Conservation (phyloP, 768 basidiomycete species). For the Termitomyces sp. region DNA sequence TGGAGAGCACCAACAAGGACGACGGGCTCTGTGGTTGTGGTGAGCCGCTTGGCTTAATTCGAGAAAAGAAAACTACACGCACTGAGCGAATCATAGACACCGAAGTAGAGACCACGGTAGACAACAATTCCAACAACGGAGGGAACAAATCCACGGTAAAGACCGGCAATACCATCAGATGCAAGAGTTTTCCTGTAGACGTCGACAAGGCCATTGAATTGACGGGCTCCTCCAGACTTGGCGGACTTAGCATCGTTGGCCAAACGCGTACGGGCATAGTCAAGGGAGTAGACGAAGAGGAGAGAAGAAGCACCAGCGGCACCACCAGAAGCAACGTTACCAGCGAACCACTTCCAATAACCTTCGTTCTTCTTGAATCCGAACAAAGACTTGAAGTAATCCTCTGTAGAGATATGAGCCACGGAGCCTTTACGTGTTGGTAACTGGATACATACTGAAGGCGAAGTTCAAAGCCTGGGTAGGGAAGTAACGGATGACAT, state of each 20-base stretch:
- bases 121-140: constrained; percentile 99
- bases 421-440: not conserved
- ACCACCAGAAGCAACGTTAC: constrained; percentile 98
- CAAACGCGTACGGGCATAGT: constrained; percentile 99
- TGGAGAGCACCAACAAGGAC: constrained; percentile 93
- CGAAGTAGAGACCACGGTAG: constrained; percentile 99
- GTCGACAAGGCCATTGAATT: constrained; percentile 98
- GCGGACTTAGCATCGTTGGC: constrained; percentile 97
- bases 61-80: constrained; percentile 25
- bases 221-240: constrained; percentile 85
- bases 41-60: constrained; percentile 13
- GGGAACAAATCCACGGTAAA: constrained; percentile 99
- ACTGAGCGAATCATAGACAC: constrained; percentile 94
- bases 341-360: constrained; percentile 98
- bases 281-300: constrained; percentile 99
- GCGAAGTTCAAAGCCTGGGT: constrained; percentile 99
- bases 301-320: constrained; percentile 98
- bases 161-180: constrained; percentile 95
- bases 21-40: constrained; percentile 69
- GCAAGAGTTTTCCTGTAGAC: constrained; percentile 98
- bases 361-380: constrained; percentile 98
- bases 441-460: constrained; percentile 70
- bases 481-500: constrained; percentile 99
- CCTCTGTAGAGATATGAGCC: constrained; percentile 51
- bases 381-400: constrained; percentile 98